Evolutionary conservation across 352 stramenopile species (phyloP), one percentile per base, ranked within the genome.

Genomic region (Pythium aphanidermatum): DNA sequence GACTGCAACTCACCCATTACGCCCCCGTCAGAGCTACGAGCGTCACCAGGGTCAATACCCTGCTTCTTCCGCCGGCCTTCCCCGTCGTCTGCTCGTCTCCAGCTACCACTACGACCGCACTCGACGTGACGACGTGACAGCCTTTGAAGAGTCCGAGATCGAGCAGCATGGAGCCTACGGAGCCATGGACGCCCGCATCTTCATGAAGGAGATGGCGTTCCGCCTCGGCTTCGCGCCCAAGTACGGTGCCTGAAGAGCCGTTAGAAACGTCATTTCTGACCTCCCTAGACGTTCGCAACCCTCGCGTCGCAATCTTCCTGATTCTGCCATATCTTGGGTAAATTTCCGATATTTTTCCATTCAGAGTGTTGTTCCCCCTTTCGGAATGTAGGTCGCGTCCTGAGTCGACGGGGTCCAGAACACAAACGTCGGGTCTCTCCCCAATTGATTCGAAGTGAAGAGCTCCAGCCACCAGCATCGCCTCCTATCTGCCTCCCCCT

Each of bases 141-240:
- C 27, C 2, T 87, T 83, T 32, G 49, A 73, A 13, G 70, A 83
- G 47, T 38, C 40, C 31, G 63, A 86, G 25, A 53, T 83, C 17
- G 74, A 84, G 23, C 50, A 48, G 12, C 27, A 32, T 17, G 77
- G 77, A 3, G 68, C 65, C 12, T 92, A 92, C 42, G 74, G 79
- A 32, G 45, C 64, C 14, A 92, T 92, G 79, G 63, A 83, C 35
- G 66, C 66, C 9, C 68, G 71, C 30, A 73, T 86, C 19, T 77
- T 85, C 41, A 74, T 88, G 56, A 82, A 85, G 33, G 79, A 92
- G 54, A 68, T 84, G 54, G 79, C 79, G 2, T 92, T 92, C 51
- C 76, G 79, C 13, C 65, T 92, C 24, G 79, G 79, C 8, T 79
- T 65, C 16, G 70, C 73, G 2, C 79, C 79, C 2, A 92, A 92